Evolutionary conservation across 495 filamentous ascomycete genomes (phyloP).

Genomic region (Annulohypoxylon moriforme): DNA sequence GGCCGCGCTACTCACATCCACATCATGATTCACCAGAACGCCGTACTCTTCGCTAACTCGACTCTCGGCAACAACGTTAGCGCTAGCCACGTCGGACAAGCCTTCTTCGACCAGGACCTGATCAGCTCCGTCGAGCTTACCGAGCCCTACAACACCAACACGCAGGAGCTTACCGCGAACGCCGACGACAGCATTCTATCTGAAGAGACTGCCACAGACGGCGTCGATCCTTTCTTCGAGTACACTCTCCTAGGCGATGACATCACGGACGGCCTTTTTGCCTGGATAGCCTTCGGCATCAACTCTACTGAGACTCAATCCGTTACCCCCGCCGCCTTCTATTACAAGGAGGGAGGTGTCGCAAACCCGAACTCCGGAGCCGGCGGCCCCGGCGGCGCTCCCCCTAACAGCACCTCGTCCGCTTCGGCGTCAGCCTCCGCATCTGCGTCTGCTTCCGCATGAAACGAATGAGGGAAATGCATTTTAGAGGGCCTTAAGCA

Average conservation of each 20-base stretch:
- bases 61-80: slow-evolving; percentile 58
- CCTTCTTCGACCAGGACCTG: slow-evolving; percentile 67
- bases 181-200: slow-evolving; percentile 50
- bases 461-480: too few relatives aligned
- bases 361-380: slow-evolving; percentile 8
- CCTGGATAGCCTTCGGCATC: slow-evolving; percentile 67
- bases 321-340: slow-evolving; percentile 9
- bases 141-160: slow-evolving; percentile 65
- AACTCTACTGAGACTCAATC: slow-evolving; percentile 51
- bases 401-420: neutral
- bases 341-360: slow-evolving; percentile 22
- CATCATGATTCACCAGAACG: slow-evolving; percentile 59
- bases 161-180: slow-evolving; percentile 56
- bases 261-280: slow-evolving; percentile 62
- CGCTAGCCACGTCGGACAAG: slow-evolving; percentile 64
- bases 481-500: too few relatives aligned
- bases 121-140: slow-evolving; percentile 61
- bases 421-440: neutral
- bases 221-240: slow-evolving; percentile 53
- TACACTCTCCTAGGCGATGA: slow-evolving; percentile 61
- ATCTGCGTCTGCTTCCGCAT: neutral
- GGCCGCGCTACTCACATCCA: slow-evolving; percentile 48
- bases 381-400: slow-evolving; percentile 10
- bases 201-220: slow-evolving; percentile 47
- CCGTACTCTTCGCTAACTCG: slow-evolving; percentile 52